Base-by-base conservation (phyloP, 2,329 filamentous ascomycete genomes). In the Ophiostoma australiae region DNA sequence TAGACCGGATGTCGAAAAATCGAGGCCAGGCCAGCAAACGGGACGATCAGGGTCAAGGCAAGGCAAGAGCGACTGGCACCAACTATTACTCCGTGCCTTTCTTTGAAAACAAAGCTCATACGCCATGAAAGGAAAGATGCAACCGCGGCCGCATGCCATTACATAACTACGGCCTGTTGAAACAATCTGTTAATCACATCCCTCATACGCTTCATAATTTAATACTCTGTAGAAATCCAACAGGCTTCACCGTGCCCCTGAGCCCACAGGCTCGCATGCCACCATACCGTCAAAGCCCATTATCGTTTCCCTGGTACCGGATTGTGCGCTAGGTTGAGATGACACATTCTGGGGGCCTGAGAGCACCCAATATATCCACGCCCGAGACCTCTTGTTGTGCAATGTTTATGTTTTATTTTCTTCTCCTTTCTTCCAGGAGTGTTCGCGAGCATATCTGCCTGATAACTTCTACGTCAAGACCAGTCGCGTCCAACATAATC, bases 1-100 rank as follows among this genome's bases (percentile, higher is more conserved):
- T 35, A 72, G 55, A 69, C 71, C 70, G 73, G 69, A 74, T 72
- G 70, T 70, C 72, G 71, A 72, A 72, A 70, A 69, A 55, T 67
- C 69, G 70, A 70, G n/a, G 70, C 67, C 68, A 55, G 65, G 52
- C 52, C 52, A 58, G 52, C 63, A 69, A 69, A 68, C 70, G 73
- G 71, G 73, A 63, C 72, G 73, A 73, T 73, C 71, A 72, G 69
- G 70, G 61, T 67, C 67, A 37, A 44, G 37, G 15, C 23, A 11
- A 27, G 23, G 7, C 52, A 58, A 15, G 44, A 48, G 44, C 7
- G 44, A 58, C 52, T 41, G 39, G 6, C 37, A 39, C 37, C 37
- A 39, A 39, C 11, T 39, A n/a, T n/a, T n/a, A 39, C 39, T 41
- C 11, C 39, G 39, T 13, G 39, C 39, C 39, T 41, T 41, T 13